These are phyloP conservation scores for Fomes fomentarius DNA, from an alignment of 1,284 basidiomycete species.

Conservation along the genomic window DNA sequence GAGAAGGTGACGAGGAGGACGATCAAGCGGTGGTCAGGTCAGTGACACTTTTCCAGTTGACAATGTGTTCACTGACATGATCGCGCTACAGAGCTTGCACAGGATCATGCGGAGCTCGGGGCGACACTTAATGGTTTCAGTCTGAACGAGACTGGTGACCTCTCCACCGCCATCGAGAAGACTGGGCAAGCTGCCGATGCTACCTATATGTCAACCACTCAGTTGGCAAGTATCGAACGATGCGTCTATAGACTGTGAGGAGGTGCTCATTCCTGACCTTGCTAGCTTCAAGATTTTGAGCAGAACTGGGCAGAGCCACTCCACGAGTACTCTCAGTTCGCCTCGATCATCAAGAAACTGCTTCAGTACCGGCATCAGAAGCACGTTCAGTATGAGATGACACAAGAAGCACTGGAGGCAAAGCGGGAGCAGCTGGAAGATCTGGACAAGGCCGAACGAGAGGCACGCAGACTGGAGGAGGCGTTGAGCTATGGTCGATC, in stretches of 20 bases:
- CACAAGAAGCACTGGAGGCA: slow-evolving; percentile 86
- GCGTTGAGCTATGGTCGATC: slow-evolving; percentile 71
- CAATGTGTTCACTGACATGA: neutral
- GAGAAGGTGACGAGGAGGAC: slow-evolving; percentile 94
- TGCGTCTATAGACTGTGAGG: too few relatives aligned
- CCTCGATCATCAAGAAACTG: slow-evolving; percentile 90
- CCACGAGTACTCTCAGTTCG: slow-evolving; percentile 96
- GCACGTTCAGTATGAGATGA: slow-evolving; percentile 97
- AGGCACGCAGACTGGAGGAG: slow-evolving; percentile 87
- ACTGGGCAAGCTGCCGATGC: slow-evolving; percentile 95
- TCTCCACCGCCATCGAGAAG: slow-evolving; percentile 86
- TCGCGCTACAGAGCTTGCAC: slow-evolving; percentile 72
- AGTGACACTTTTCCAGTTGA: slow-evolving; percentile 25
- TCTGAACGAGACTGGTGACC: slow-evolving; percentile 75
- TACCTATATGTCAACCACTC: slow-evolving; percentile 91
- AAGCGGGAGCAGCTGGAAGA: slow-evolving; percentile 90
- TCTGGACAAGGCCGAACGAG: slow-evolving; percentile 90
- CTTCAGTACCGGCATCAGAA: slow-evolving; percentile 97
- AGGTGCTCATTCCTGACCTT: too few relatives aligned
- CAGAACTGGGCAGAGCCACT: slow-evolving; percentile 94
- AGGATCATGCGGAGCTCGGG: slow-evolving; percentile 94
- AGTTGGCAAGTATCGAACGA: slow-evolving; percentile 61
- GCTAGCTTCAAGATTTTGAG: slow-evolving; percentile 89
- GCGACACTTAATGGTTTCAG: slow-evolving; percentile 96
- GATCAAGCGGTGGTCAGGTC: slow-evolving; percentile 93